Percentiles rank a stretch among this genome's conserved stretches.
These are phyloP conservation scores for Podaxis sp. DNA, from an alignment of 768 basidiomycete species.

Conservation along the genomic window DNA sequence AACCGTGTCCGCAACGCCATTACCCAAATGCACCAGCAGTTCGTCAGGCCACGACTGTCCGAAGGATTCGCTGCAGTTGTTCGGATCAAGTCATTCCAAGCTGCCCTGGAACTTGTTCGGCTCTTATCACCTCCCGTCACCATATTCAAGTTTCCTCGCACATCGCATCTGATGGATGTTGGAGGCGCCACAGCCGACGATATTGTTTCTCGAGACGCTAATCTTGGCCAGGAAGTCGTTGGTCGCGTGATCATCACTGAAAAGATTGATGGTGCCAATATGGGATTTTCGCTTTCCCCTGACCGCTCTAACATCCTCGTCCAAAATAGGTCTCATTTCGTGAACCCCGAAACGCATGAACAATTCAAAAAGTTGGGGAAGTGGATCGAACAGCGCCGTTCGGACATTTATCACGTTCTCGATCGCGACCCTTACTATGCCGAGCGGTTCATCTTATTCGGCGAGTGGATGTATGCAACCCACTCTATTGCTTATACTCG, in stretches of 20 bases:
- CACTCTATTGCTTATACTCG: conserved; percentile 55
- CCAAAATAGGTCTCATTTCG: conserved; percentile 61
- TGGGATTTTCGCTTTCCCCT: conserved; percentile 55
- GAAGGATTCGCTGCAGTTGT: conserved; percentile 53
- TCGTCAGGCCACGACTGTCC: conserved; percentile 38
- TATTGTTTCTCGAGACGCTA: conserved; percentile 27
- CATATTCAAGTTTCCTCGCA: conserved; percentile 58
- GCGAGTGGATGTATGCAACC: conserved; percentile 61
- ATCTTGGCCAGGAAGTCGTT: conserved; percentile 8
- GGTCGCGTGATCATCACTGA: conserved; percentile 50
- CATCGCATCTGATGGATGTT: conserved; percentile 52
- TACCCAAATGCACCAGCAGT: conserved; percentile 44
- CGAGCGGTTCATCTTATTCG: conserved; percentile 55
- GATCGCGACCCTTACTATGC: conserved; percentile 47
- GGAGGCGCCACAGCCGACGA: conserved; percentile 56
- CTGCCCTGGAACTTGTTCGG: conserved; percentile 42
- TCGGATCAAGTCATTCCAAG: conserved; percentile 44
- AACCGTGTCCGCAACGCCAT: conserved; percentile 51
- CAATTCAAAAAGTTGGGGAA: conserved; percentile 55
- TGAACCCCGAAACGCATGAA: conserved; percentile 49
- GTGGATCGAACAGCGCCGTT: conserved; percentile 49
- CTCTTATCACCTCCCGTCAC: conserved; percentile 29
- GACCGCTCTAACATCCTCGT: conserved; percentile 42
- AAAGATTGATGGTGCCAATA: conserved; percentile 65
- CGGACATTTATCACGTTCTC: conserved; percentile 37